phyloP scores from a whole-genome alignment of 768 basidiomycete genomes.

The Austroboletus festivus region DNA sequence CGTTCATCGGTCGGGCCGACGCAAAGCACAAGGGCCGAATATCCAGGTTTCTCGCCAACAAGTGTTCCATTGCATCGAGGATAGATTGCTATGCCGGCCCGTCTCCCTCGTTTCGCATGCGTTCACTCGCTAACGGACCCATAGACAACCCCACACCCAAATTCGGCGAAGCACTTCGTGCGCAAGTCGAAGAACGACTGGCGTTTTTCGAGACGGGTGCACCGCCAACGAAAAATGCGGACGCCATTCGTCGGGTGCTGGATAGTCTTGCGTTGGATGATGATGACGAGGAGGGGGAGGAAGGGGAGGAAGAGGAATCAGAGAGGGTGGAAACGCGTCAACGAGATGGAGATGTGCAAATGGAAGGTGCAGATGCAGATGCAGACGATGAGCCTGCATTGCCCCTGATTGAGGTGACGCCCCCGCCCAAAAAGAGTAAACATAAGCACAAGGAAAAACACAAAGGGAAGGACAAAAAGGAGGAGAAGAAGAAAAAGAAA shows the following conservation, averaged over 20 bases:
- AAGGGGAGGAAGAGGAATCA: slow-evolving; percentile 37
- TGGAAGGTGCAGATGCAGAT: no score
- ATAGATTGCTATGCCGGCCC: slow-evolving; percentile 92
- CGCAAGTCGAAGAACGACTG: slow-evolving; percentile 94
- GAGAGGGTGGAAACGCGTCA: slow-evolving; percentile 38
- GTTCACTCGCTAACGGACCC: not conserved
- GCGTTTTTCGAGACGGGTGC: slow-evolving; percentile 91
- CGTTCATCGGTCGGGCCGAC: slow-evolving; percentile 94
- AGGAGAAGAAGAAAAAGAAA: slow-evolving; percentile 15
- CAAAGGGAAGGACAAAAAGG: slow-evolving; percentile 5
- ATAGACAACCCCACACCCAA: slow-evolving; percentile 82
- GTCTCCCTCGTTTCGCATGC: slow-evolving; percentile 14
- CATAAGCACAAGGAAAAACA: slow-evolving; percentile 32
- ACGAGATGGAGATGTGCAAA: slow-evolving; percentile 38
- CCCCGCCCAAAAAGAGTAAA: slow-evolving; percentile 64
- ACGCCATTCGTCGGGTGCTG: slow-evolving; percentile 87
- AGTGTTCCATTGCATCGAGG: slow-evolving; percentile 93
- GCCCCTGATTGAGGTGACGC: slow-evolving; percentile 55
- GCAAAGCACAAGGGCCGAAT: slow-evolving; percentile 96
- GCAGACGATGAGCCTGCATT: slow-evolving; percentile 44
- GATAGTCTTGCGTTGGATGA: slow-evolving; percentile 72
- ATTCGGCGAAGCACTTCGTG: slow-evolving; percentile 90
- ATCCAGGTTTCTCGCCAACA: slow-evolving; percentile 98
- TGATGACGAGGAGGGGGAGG: slow-evolving; percentile 53
- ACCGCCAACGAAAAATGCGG: slow-evolving; percentile 86